A percentile compares a stretch with the other conserved stretches of the same genome.
phyloP scores from a whole-genome alignment of 75 land plant species.

The Pseudotsuga menziesii region DNA sequence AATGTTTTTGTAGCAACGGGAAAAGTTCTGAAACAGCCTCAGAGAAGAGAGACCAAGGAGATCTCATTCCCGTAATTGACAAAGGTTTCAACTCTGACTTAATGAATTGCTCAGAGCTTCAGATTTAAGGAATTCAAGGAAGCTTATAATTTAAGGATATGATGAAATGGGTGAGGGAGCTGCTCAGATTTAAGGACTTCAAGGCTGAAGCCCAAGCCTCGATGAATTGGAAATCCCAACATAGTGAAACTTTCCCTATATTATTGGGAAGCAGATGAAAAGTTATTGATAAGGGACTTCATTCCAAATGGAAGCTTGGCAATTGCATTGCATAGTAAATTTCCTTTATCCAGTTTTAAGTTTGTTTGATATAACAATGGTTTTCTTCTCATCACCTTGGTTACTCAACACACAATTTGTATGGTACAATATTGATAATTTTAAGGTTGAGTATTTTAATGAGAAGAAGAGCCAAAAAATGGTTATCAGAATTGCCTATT shows the following conservation, averaged over 20 bases:
- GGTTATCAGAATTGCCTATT: no score
- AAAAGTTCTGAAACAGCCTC: constrained; percentile 19
- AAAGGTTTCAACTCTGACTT: constrained; percentile 57
- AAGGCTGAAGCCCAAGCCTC: constrained; percentile 49
- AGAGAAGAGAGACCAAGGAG: constrained; percentile 26
- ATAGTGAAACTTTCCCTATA: constrained; percentile 52
- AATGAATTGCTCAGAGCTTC: constrained; percentile 68
- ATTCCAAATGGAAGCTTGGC: constrained; percentile 73
- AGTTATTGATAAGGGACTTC: constrained; percentile 75
- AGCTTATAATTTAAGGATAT: constrained; percentile 86
- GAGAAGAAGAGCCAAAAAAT: no score
- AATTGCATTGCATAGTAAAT: constrained; percentile 58
- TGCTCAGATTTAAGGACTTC: constrained; percentile 62
- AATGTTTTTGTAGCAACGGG: constrained; percentile 14
- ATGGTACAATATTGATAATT: no score
- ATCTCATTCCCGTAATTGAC: constrained; percentile 63
- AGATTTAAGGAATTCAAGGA: no score
- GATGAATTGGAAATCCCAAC: constrained; percentile 57
- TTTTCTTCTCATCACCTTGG: background rate
- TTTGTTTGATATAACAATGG: background rate
- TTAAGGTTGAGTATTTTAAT: no score
- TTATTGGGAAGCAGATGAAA: no score
- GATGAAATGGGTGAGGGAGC: constrained; percentile 70
- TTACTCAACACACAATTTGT: background rate
- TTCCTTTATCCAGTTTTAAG: background rate